Conservation (phyloP, 495 filamentous ascomycete genomes). For the Aspergillus nanangensis region DNA sequence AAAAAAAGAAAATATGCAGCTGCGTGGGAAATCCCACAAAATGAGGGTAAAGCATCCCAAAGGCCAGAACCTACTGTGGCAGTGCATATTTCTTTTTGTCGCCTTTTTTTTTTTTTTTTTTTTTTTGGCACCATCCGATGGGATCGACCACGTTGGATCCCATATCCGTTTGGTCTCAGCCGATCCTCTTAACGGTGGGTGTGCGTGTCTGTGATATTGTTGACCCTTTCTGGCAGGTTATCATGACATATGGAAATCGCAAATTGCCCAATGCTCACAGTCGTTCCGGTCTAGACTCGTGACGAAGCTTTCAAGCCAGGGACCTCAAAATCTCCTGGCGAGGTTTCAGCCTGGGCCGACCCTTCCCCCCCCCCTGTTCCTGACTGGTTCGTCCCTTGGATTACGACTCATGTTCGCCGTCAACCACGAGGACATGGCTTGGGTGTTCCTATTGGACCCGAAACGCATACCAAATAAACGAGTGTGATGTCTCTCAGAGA, state of each 20-base stretch:
- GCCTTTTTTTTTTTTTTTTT: background rate
- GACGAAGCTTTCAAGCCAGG: conserved; percentile 13
- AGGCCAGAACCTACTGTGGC: conserved; percentile 13
- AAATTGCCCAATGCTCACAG: background rate
- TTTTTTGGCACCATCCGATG: no score
- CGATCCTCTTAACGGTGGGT: conserved; percentile 13
- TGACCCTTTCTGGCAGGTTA: background rate
- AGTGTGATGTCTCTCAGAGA: conserved; percentile 11
- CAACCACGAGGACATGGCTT: background rate
- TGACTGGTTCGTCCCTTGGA: conserved; percentile 4
- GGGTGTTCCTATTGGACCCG: conserved; percentile 4
- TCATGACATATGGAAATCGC: conserved; percentile 5
- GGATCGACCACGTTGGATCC: conserved; percentile 34
- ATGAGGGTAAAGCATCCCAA: conserved; percentile 1
- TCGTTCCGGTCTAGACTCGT: conserved; percentile 13
- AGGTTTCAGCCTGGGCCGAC: conserved; percentile 17
- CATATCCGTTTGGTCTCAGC: conserved; percentile 24
- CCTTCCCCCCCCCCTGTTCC: conserved; percentile 11
- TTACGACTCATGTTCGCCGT: conserved; percentile 3
- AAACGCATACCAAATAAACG: conserved; percentile 14
- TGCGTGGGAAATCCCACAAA: background rate
- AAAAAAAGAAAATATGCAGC: conserved; percentile 3
- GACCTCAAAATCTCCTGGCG: conserved; percentile 3
- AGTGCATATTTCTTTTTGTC: conserved; percentile 18
- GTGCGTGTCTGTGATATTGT: background rate